A percentile compares a stretch with the other conserved stretches of the same genome.
phyloP scores from a whole-genome alignment of 805 yeast species.

The Blastobotrys mokoenaii region DNA sequence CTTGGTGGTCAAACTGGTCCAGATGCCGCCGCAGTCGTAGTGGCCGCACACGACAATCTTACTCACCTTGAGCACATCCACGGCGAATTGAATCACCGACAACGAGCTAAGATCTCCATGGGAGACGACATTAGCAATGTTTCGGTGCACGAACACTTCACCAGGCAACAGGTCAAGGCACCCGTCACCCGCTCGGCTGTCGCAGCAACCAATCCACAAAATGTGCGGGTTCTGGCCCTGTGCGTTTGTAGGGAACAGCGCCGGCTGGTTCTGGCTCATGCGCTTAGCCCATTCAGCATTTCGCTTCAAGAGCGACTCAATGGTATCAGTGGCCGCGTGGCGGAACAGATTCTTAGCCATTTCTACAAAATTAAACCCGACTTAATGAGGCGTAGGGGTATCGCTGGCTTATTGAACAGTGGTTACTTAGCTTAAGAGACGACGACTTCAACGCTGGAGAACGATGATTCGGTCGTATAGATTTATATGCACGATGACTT shows the following conservation, averaged over 20 bases:
- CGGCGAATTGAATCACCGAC: constrained; percentile 80
- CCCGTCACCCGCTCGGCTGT: constrained; percentile 78
- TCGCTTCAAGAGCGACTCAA: constrained; percentile 30
- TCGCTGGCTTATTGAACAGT: background rate
- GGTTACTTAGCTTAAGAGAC: background rate
- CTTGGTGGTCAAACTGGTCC: constrained; percentile 64
- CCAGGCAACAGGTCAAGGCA: constrained; percentile 79
- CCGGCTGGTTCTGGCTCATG: constrained; percentile 44
- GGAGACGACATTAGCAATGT: constrained; percentile 73
- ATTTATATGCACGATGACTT: no score
- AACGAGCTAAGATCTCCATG: constrained; percentile 61
- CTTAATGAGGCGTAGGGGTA: background rate
- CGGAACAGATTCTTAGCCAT: constrained; percentile 18
- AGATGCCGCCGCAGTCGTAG: constrained; percentile 89
- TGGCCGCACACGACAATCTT: constrained; percentile 88
- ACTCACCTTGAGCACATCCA: constrained; percentile 71
- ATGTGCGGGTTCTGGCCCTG: constrained; percentile 90
- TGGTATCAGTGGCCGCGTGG: constrained; percentile 29
- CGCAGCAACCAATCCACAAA: constrained; percentile 90
- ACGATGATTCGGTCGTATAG: no score
- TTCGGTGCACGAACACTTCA: constrained; percentile 81
- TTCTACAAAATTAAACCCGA: background rate
- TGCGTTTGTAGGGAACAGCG: constrained; percentile 54
- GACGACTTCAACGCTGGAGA: background rate
- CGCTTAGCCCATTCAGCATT: constrained; percentile 39